Base-by-base conservation (phyloP, 495 filamentous ascomycete genomes). In the Talaromyces borbonicus region DNA sequence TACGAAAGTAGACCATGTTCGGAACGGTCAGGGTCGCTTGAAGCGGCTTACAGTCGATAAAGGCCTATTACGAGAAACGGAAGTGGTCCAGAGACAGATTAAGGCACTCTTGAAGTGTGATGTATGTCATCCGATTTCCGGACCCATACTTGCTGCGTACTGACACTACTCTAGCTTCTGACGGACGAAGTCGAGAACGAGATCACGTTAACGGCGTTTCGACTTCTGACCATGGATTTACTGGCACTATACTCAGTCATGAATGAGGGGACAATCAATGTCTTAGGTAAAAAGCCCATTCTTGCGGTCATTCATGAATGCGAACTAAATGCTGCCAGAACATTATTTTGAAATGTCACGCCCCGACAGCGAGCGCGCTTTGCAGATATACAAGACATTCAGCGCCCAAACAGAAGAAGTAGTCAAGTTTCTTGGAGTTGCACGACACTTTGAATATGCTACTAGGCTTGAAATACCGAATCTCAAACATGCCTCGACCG, bases 341-440 rank as follows among this genome's bases (percentile, higher is more conserved):
- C 90, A 93, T 58, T 99, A 94, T 60, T 97, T 99, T 53, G 92
- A 99, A 65, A 90, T 99, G 87, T 95, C 93, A 43, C 83, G 82
- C 46, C 77, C 83, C 27, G 93, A 99, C 64, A 93, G 93, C 40
- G 84, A 94, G 60, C 79, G 90, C 33, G 93, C 92, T 29, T 74
- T 99, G 56, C 74, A 79, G 40, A 95, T 99, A 15, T 99, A 99
- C 62, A 88, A 88, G 56, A 84, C 77, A 2, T 99, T 99, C 61
- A 84, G 86, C 20, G 84, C 77, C 55, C 93, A 95, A 58, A 99
- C 92, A 9, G 88, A 95, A 46, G 78, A 80, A 49, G 90, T 97
- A 4, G 90, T 99, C 5, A 78, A 86, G 56, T 99, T 90, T 59
- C 75, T 97, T 22, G 81, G 81, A 49, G 79, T 87, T 19, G 92